Evolutionary conservation across 768 basidiomycete species (phyloP), one percentile per base, ranked within the genome.

Genomic region (Amanita pallidorosea): DNA sequence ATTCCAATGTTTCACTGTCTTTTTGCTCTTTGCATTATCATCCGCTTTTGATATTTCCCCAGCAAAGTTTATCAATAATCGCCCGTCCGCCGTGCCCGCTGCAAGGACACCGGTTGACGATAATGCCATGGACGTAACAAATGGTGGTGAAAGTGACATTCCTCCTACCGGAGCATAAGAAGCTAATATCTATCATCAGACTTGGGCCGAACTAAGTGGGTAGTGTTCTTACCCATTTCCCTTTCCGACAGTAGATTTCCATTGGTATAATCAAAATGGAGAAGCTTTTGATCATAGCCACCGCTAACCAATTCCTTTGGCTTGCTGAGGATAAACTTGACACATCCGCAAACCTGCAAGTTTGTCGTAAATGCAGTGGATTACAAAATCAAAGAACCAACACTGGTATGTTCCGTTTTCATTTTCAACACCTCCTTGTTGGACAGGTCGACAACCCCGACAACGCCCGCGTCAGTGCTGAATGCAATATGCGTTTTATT

Each of bases 51-150:
- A 25, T n/a, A 13, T 17, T 59, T 83, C 81, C 5, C 83, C 86
- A 3, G 86, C 79, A 8, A 74, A 73, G 11, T 86, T 85, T 22
- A 88, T 56, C 70, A 79, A 80, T 4, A 90, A 59, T 35, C 78
- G 76, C 3, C 88, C 88, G 60, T 90, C 85, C 7, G 86, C 88
- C 1, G 81, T 85, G 5, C 85, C 81, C 5, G 79, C 84, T 12
- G 80, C 85, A 15, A 89, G 60, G 29, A 80, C 59, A 0, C 84
- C 87, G 4, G 67, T 71, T 0, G 71, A 52, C 3, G 82, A 81
- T 25, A 90, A 60, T 1, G 83, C 70, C 37, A 77, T 65, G 20
- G 76, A 82, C 62, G 80, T 71, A 47, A 90, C 65, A 60, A 90
- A 92, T 1, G 88, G 85, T 1, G 87, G 87, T 1, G 86, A 80